phyloP scores from a whole-genome alignment of 1,284 basidiomycete genomes.

The Malassezia restricta region DNA sequence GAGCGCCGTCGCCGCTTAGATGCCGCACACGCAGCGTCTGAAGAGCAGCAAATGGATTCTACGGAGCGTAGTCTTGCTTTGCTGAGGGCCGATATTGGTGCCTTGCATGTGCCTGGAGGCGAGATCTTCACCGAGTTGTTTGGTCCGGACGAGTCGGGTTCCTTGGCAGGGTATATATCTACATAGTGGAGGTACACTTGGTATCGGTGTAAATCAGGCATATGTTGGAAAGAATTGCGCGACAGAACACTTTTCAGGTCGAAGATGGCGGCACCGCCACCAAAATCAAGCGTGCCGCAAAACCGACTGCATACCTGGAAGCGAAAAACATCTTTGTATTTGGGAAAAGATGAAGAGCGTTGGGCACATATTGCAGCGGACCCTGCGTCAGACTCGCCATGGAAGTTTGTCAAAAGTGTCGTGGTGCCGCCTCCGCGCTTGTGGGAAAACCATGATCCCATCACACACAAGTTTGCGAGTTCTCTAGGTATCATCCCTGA shows the following conservation, averaged over 20 bases:
- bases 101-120: slow-evolving; percentile 27
- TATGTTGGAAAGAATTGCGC: no score
- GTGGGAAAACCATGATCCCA: neutral
- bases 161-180: slow-evolving; percentile 29
- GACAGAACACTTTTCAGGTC: neutral
- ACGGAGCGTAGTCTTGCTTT: slow-evolving; percentile 1
- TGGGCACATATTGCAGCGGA: slow-evolving; percentile 33
- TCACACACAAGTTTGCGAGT: slow-evolving; percentile 10
- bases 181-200: slow-evolving; percentile 8
- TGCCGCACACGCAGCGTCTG: neutral
- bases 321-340: slow-evolving; percentile 33
- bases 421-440: neutral
- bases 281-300: neutral
- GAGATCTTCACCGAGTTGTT: slow-evolving; percentile 45
- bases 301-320: neutral
- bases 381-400: slow-evolving; percentile 15
- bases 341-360: slow-evolving; percentile 41
- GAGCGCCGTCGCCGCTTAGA: slow-evolving; percentile 23
- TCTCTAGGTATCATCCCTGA: slow-evolving; percentile 3
- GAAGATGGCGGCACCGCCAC: neutral
- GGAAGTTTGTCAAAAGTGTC: slow-evolving; percentile 15
- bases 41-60: neutral
- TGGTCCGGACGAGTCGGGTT: slow-evolving; percentile 17
- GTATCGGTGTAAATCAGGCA: no score
- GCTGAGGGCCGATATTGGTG: slow-evolving; percentile 26